Percentiles rank a stretch among this genome's conserved stretches.
These are phyloP conservation scores for Polytrichum formosum DNA, from an alignment of 225 moss, liverwort and hornwort genomes.

Conservation along the genomic window DNA sequence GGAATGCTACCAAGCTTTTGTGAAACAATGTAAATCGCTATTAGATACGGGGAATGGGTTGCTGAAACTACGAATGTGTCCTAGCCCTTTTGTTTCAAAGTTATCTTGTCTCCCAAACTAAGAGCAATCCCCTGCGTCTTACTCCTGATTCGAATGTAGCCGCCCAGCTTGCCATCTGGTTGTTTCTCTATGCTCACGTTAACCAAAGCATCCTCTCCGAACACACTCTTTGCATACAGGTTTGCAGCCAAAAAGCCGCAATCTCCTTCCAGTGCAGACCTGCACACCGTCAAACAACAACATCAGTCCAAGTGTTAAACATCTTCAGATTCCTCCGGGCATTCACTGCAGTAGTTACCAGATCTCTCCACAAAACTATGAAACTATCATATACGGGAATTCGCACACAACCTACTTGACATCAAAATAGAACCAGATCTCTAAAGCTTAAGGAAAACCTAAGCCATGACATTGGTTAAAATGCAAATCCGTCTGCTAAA, in stretches of 20 bases:
- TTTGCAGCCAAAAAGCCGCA: slow-evolving; percentile 96
- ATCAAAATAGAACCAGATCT: no score
- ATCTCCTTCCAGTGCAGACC: slow-evolving; percentile 92
- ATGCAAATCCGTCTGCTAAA: neutral
- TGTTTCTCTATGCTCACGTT: slow-evolving; percentile 97
- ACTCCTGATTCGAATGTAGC: slow-evolving; percentile 95
- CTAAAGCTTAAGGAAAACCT: neutral
- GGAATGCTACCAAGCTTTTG: slow-evolving; percentile 16
- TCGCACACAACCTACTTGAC: no score
- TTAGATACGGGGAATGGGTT: neutral
- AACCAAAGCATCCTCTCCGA: slow-evolving; percentile 95
- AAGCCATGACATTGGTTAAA: neutral
- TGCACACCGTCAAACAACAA: slow-evolving; percentile 15
- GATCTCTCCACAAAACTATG: neutral
- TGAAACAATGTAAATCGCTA: slow-evolving; percentile 9
- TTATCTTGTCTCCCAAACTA: slow-evolving; percentile 97
- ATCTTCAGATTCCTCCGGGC: no score
- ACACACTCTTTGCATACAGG: slow-evolving; percentile 95
- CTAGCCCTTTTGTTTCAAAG: slow-evolving; percentile 92
- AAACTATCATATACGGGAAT: no score
- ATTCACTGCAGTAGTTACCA: neutral
- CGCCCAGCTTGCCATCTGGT: slow-evolving; percentile 87
- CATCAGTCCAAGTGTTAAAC: neutral
- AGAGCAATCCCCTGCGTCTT: slow-evolving; percentile 98
- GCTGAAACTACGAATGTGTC: neutral